Conservation (phyloP, 2,329 filamentous ascomycete species). For the Aureobasidium namibiae region DNA sequence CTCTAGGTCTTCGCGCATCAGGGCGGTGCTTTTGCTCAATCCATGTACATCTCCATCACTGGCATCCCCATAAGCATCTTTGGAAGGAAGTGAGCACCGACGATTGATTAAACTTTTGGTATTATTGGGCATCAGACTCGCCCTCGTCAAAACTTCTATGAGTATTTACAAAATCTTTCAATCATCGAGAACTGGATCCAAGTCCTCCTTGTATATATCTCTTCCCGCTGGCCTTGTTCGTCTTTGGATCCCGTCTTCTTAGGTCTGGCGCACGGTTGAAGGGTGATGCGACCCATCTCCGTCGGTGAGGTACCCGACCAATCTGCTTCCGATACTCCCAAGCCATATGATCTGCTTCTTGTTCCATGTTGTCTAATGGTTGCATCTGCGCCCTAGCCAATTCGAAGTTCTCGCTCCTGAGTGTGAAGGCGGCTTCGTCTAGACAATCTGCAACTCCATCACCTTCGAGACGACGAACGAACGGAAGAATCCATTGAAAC, state of each 20-base stretch:
- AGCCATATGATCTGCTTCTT: not conserved
- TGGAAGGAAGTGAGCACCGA: too few relatives aligned
- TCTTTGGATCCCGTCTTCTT: not conserved
- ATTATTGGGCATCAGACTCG: not conserved
- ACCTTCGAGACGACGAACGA: slow-evolving; percentile 38
- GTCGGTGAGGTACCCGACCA: not conserved
- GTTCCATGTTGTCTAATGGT: not conserved
- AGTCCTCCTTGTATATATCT: too few relatives aligned
- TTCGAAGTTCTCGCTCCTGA: not conserved
- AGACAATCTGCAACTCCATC: slow-evolving; percentile 30
- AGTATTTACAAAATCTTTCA: not conserved
- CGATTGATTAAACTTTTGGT: too few relatives aligned
- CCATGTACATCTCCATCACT: too few relatives aligned
- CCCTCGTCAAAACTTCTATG: not conserved
- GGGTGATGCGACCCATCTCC: not conserved
- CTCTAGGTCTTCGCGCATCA: too few relatives aligned
- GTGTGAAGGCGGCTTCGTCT: slow-evolving; percentile 18
- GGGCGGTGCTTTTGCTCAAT: too few relatives aligned
- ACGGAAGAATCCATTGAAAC: slow-evolving; percentile 36
- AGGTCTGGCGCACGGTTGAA: not conserved
- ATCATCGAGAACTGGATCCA: too few relatives aligned
- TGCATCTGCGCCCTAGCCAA: not conserved
- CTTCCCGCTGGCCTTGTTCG: too few relatives aligned
- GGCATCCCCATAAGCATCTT: too few relatives aligned
- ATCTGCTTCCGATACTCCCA: slow-evolving; percentile 4